These are phyloP conservation scores for Vigna hirtella DNA, from an alignment of 306 rosid species.

Conservation along the genomic window DNA sequence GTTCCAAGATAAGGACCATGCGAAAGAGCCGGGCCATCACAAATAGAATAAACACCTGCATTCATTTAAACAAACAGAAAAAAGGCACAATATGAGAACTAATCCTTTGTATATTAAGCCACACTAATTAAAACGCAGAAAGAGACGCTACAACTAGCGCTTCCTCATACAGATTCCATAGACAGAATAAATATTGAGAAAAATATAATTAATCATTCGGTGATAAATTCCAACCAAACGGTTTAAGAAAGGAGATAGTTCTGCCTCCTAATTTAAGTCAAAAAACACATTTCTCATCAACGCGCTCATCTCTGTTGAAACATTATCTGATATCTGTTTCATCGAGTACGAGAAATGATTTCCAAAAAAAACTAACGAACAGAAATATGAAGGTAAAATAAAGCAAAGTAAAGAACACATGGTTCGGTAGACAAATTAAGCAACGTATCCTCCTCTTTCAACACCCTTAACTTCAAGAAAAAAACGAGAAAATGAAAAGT, in stretches of 20 bases:
- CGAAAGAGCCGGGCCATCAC: conserved; percentile 90
- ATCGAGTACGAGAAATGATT: conserved; percentile 24
- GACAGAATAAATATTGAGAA: not conserved
- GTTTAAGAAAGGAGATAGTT: not conserved
- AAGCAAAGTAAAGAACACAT: conserved; percentile 1
- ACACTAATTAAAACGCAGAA: conserved; percentile 27
- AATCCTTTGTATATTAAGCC: not conserved
- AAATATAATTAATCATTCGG: not conserved
- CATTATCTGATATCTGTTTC: not conserved
- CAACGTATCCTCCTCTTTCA: conserved; percentile 18
- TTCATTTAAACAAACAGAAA: conserved; percentile 34
- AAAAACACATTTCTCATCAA: not conserved
- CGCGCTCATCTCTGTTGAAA: not conserved
- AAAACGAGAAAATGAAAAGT: not conserved
- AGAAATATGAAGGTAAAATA: not conserved
- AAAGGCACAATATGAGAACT: conserved; percentile 14
- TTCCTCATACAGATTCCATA: conserved; percentile 13
- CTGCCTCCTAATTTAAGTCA: not conserved
- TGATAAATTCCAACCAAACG: not conserved
- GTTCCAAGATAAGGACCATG: conserved; percentile 99
- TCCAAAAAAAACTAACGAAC: not conserved
- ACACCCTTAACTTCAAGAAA: not conserved
- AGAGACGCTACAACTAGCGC: conserved; percentile 5
- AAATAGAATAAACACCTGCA: conserved; percentile 91
- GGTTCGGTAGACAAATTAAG: conserved; percentile 17